phyloP scores from a whole-genome alignment of 2,329 filamentous ascomycete genomes.

The Aureobasidium melanogenum region DNA sequence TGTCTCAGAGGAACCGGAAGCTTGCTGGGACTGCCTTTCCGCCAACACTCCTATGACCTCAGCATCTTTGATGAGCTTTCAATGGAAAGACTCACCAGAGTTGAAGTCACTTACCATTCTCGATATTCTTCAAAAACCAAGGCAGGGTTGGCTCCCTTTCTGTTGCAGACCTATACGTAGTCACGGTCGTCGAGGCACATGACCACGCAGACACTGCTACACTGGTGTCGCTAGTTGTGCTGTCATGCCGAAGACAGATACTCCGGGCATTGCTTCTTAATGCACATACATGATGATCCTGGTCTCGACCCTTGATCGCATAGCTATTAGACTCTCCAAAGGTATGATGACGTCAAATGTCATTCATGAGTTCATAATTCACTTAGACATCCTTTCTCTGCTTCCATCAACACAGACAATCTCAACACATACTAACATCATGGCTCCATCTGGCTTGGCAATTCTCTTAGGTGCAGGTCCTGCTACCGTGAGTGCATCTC shows the following conservation, averaged over 20 bases:
- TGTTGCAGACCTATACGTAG: no score
- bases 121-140: no score
- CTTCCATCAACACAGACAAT: not conserved
- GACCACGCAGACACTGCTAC: not conserved
- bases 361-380: not conserved
- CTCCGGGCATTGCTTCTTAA: not conserved
- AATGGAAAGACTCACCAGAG: no score
- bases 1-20: not conserved
- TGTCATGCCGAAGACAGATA: not conserved
- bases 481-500: conserved; percentile 25
- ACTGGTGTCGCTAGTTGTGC: not conserved
- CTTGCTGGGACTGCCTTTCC: not conserved
- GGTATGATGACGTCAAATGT: conserved; percentile 1
- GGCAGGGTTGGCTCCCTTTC: no score
- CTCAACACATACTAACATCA: not conserved
- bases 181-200: not conserved
- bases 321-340: not conserved
- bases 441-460: conserved; percentile 32
- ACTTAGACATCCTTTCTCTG: not conserved
- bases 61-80: not conserved
- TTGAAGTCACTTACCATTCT: no score
- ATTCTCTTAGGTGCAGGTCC: conserved; percentile 46
- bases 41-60: not conserved
- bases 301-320: not conserved
- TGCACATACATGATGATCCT: not conserved